These are phyloP conservation scores for Austroboletus eburneus DNA, from an alignment of 768 basidiomycete species.

Conservation along the genomic window DNA sequence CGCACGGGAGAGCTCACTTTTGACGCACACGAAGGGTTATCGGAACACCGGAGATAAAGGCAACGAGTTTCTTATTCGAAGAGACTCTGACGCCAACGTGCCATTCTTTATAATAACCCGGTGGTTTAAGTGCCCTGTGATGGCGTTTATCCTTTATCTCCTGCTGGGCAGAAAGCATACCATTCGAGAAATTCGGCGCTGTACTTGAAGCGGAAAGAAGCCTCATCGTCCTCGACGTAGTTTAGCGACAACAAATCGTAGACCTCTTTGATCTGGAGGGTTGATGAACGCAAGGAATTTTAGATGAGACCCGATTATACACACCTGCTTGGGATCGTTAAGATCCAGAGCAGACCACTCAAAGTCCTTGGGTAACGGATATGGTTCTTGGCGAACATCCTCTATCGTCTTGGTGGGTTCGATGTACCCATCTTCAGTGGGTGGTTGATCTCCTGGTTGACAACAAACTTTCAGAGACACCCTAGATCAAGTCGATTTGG, in stretches of 20 bases:
- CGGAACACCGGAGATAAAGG: constrained; percentile 93
- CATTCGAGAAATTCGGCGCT: constrained; percentile 91
- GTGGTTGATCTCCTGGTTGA: constrained; percentile 53
- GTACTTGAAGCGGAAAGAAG: constrained; percentile 96
- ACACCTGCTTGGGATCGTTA: constrained; percentile 66
- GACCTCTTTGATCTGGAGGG: constrained; percentile 75
- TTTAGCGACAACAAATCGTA: constrained; percentile 88
- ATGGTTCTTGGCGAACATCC: constrained; percentile 85
- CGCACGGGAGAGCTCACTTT: constrained; percentile 49
- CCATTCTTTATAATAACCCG: constrained; percentile 92
- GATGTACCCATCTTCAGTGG: constrained; percentile 80
- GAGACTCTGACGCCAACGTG: constrained; percentile 91
- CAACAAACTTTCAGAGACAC: not conserved
- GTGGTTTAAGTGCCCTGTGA: constrained; percentile 86
- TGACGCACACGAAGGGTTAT: constrained; percentile 79
- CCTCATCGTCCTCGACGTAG: constrained; percentile 96
- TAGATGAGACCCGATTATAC: not conserved
- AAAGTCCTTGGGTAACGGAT: constrained; percentile 86
- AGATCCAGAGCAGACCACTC: constrained; percentile 87
- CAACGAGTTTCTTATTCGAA: constrained; percentile 89
- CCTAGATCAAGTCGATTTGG: not conserved
- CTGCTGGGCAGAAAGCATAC: constrained; percentile 37
- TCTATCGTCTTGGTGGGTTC: constrained; percentile 73
- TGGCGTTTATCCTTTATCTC: not conserved
- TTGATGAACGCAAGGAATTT: constrained; percentile 1